These are phyloP conservation scores for Xerocomus potaroensis DNA, from an alignment of 768 basidiomycete species.

Conservation along the genomic window DNA sequence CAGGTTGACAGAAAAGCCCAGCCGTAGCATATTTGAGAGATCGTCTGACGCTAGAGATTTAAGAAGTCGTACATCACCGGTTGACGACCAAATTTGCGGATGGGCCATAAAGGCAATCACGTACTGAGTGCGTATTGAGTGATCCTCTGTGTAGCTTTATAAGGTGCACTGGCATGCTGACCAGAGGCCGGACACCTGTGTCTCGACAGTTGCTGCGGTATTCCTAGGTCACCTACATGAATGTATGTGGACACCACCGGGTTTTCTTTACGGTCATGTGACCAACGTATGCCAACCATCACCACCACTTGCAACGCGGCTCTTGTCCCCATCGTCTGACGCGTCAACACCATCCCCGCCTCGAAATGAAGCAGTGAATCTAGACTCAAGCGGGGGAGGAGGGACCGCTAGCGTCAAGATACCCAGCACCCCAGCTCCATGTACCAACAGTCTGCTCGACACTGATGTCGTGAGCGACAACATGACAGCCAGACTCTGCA, in stretches of 20 bases:
- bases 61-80: no score
- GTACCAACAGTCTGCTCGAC: constrained; percentile 47
- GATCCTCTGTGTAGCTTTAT: neutral
- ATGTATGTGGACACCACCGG: no score
- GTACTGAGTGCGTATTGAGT: neutral
- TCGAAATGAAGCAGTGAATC: neutral
- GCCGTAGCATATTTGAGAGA: no score
- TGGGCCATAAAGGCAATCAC: no score
- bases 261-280: no score
- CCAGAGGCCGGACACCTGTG: neutral
- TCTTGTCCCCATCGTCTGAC: constrained; percentile 6
- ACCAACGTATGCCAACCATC: no score
- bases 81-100: no score
- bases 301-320: constrained; percentile 14
- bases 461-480: constrained; percentile 48
- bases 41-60: no score
- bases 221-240: no score
- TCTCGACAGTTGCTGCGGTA: no score
- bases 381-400: neutral
- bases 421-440: neutral
- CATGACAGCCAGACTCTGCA: constrained; percentile 61
- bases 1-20: no score
- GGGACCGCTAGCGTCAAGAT: neutral
- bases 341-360: neutral
- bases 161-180: neutral